Evolutionary conservation across 2,329 filamentous ascomycete genomes (phyloP), one percentile per base, ranked within the genome.

Genomic region (Rachicladosporium sp.): DNA sequence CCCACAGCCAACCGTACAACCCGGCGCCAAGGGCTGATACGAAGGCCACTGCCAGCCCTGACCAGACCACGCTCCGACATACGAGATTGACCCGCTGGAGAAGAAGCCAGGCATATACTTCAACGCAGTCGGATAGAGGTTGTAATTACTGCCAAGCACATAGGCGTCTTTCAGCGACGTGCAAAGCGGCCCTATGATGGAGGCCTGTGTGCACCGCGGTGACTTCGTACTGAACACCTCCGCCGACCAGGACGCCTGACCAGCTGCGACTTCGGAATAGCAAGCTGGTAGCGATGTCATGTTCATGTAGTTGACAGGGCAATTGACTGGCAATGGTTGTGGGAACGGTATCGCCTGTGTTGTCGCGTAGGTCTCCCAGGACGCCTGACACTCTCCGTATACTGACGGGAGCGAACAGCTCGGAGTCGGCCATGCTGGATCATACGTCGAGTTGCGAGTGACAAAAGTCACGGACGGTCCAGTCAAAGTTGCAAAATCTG

Each of bases 1-100:
- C 6, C 37, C 31, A 39, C 37, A 35, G 13, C 11, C 31, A 7
- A 39, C 31, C 8, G 15, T 39, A 15, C 37, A 39, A 10, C 37
- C 37, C 8, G 37, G 37, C 11, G 31, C 37, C n/a, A 39, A 39
- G 3, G 29, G 10, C 4, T 27, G 23, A 27, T 27, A 27, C 5
- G 23, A 27, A 27, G 23, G 23, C 23, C 23, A 27, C 23, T 27
- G 23, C 23, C 23, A 27, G 8, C 23, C 23, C 23, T 27, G 23
- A 27, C 23, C 23, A 27, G 23, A 27, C 23, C 23, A 27, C 23
- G 23, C 23, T 27, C 23, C 23, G 23, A 27, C 23, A 27, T 27
- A 27, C 23, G 23, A 27, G 7, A 27, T 27, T 4, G 23, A 27
- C 8, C 36, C 36, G n/a, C 29, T 37, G 4, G 36, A 37, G 10